A percentile compares a stretch with the other conserved stretches of the same genome.
Conservation (phyloP, 2,329 filamentous ascomycete genomes). For the Talaromyces atroroseus region DNA sequence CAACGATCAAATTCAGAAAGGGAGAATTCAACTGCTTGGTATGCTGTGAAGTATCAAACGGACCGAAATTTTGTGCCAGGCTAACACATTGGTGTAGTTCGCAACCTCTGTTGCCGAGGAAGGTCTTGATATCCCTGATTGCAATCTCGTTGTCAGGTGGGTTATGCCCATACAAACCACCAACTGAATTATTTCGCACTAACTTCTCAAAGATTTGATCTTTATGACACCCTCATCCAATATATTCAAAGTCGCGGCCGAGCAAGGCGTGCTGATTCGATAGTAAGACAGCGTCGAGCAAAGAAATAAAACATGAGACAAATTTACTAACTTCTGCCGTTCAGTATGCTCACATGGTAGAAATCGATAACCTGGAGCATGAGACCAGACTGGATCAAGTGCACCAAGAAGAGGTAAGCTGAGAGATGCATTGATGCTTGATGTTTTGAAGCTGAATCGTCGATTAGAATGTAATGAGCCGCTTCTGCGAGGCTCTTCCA, state of each 20-base stretch:
- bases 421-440: neutral
- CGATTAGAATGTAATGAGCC: constrained; percentile 53
- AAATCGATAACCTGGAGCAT: constrained; percentile 61
- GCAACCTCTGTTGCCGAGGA: constrained; percentile 62
- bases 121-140: constrained; percentile 61
- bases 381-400: constrained; percentile 55
- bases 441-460: neutral
- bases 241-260: constrained; percentile 91
- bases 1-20: constrained; percentile 59
- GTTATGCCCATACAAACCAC: neutral
- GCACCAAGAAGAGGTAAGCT: constrained; percentile 40
- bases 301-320: neutral
- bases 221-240: constrained; percentile 85
- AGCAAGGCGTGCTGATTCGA: constrained; percentile 70
- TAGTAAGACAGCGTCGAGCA: constrained; percentile 29
- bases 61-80: neutral
- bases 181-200: neutral
- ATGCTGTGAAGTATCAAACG: constrained; percentile 4
- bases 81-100: constrained; percentile 38
- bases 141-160: constrained; percentile 56
- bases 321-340: neutral
- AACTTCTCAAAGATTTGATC: constrained; percentile 60
- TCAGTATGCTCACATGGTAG: constrained; percentile 74
- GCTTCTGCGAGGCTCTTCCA: constrained; percentile 70
- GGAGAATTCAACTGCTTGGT: constrained; percentile 54